A percentile compares a stretch with the other conserved stretches of the same genome.
Conservation (phyloP, 1,139 yeast species). For the Suhomyces maxii region DNA sequence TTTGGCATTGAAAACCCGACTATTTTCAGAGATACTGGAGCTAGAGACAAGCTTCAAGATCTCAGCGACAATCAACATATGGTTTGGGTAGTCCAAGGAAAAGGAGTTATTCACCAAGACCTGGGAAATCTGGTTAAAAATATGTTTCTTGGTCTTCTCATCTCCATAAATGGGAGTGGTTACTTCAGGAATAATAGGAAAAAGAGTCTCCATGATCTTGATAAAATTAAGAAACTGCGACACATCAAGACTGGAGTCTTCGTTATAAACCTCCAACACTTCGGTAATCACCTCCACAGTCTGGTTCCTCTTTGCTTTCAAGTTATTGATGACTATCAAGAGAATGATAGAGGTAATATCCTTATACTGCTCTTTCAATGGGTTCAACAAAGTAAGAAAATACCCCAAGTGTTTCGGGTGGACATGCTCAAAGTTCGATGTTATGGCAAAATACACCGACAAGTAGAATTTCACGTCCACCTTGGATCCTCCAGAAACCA, state of each 20-base stretch:
- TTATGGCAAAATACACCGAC: constrained; percentile 19
- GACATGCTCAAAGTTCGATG: constrained; percentile 20
- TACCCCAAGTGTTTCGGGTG: constrained; percentile 27
- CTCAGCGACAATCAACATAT: constrained; percentile 14
- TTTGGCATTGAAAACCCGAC: constrained; percentile 34
- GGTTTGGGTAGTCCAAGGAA: constrained; percentile 11
- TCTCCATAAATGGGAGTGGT: constrained; percentile 22
- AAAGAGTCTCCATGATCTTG: constrained; percentile 22
- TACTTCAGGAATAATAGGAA: constrained; percentile 28
- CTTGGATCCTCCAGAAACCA: background rate
- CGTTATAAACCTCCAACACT: constrained; percentile 26
- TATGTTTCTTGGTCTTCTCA: constrained; percentile 19
- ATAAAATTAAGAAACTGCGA: constrained; percentile 23
- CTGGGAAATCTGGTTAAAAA: constrained; percentile 16
- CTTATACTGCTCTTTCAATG: constrained; percentile 14
- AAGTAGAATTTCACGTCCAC: constrained; percentile 15
- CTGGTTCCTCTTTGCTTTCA: constrained; percentile 17
- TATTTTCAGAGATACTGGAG: constrained; percentile 39
- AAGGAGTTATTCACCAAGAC: constrained; percentile 7
- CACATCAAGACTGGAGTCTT: constrained; percentile 16
- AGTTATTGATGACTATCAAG: constrained; percentile 26
- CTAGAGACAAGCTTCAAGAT: constrained; percentile 29
- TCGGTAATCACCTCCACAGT: constrained; percentile 22
- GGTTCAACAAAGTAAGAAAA: constrained; percentile 23
- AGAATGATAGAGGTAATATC: constrained; percentile 21